These are phyloP conservation scores for Neurospora sp. DNA, from an alignment of 2,329 filamentous ascomycete species.

Conservation along the genomic window DNA sequence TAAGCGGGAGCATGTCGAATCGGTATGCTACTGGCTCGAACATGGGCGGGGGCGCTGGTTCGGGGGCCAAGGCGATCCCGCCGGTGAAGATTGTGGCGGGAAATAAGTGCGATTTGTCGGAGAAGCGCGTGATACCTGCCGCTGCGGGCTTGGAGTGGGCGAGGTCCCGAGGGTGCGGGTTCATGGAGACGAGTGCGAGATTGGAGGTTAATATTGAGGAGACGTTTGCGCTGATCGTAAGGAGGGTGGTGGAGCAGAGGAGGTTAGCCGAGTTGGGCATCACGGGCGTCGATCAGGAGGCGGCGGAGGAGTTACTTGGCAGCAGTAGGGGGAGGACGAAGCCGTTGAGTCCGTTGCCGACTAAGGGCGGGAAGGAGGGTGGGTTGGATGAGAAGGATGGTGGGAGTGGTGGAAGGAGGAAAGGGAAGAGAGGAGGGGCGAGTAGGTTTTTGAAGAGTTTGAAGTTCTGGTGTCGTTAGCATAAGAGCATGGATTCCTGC, in stretches of 20 bases:
- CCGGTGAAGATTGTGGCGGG: constrained; percentile 77
- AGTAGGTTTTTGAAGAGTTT: neutral
- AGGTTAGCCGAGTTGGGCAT: constrained; percentile 38
- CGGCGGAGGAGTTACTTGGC: constrained; percentile 19
- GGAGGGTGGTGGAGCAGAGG: constrained; percentile 50
- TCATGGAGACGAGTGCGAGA: constrained; percentile 81
- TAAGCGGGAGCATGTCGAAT: constrained; percentile 16
- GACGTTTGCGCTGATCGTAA: constrained; percentile 65
- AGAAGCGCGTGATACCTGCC: constrained; percentile 58
- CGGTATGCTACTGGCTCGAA: constrained; percentile 9
- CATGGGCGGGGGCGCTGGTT: constrained; percentile 20
- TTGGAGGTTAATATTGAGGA: constrained; percentile 85
- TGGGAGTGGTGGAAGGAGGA: constrained; percentile 20
- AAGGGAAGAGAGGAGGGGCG: constrained; percentile 18
- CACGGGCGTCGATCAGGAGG: constrained; percentile 22
- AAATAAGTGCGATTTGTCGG: constrained; percentile 76
- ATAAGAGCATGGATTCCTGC: neutral
- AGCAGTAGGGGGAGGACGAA: constrained; percentile 46
- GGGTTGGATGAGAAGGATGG: constrained; percentile 22
- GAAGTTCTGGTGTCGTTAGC: neutral
- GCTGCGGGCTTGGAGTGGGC: constrained; percentile 70
- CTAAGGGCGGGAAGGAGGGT: constrained; percentile 18
- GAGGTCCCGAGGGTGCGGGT: constrained; percentile 60
- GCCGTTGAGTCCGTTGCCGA: constrained; percentile 44
- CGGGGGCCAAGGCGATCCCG: constrained; percentile 43